Percentiles rank a stretch among this genome's conserved stretches.
phyloP scores from a whole-genome alignment of 177 flowering plant genomes.

The Vitis hybrid region DNA sequence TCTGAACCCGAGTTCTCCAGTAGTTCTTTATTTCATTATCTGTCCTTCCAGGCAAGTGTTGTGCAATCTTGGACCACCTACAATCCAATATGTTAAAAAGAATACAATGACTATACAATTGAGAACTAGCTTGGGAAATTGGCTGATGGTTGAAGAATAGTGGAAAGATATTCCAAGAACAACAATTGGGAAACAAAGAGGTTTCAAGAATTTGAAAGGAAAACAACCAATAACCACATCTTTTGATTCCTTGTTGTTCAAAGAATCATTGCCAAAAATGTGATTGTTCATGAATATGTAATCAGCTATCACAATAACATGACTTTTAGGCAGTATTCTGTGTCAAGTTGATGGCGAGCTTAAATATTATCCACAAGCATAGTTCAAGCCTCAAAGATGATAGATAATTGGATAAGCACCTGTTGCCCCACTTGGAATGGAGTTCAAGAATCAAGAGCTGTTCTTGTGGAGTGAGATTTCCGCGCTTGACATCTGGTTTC shows the following conservation, averaged over 20 bases:
- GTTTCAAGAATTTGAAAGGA: background rate
- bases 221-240: background rate
- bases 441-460: slow-evolving; percentile 80
- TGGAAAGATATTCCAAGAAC: background rate
- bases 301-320: background rate
- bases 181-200: background rate
- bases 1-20: slow-evolving; percentile 89
- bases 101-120: background rate
- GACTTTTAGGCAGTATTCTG: background rate
- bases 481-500: slow-evolving; percentile 76
- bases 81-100: background rate
- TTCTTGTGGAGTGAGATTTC: slow-evolving; percentile 71
- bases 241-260: too few relatives aligned
- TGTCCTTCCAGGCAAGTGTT: slow-evolving; percentile 83
- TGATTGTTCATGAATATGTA: background rate
- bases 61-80: slow-evolving; percentile 94
- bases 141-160: too few relatives aligned
- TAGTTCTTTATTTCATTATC: slow-evolving; percentile 93
- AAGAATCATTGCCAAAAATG: too few relatives aligned
- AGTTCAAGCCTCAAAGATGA: background rate
- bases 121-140: background rate
- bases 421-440: slow-evolving; percentile 86
- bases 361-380: background rate
- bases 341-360: background rate
- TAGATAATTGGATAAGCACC: slow-evolving; percentile 30